phyloP scores from a whole-genome alignment of 768 basidiomycete species.

The Russula sp. region DNA sequence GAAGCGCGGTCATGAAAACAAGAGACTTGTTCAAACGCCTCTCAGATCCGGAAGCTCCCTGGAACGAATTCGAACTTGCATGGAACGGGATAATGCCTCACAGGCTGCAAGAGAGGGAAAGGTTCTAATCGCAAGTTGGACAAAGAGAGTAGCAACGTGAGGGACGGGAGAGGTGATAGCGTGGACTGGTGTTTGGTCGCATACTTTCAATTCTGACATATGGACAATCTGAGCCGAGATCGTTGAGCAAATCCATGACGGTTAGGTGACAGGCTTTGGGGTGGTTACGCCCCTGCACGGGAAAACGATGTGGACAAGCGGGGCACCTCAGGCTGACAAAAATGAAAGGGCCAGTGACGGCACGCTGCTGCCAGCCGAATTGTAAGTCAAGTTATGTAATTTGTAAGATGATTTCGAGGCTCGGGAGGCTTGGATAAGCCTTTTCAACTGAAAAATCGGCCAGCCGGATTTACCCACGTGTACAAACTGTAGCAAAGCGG shows the following conservation, averaged over 20 bases:
- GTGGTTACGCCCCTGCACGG: too few species aligned
- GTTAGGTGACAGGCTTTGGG: neutral
- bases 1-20: neutral
- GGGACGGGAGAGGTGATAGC: neutral
- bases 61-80: constrained; percentile 6
- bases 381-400: neutral
- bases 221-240: neutral
- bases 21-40: constrained; percentile 1
- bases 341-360: too few species aligned
- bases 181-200: neutral
- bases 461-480: neutral
- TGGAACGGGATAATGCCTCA: constrained; percentile 16
- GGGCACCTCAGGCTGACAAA: too few species aligned
- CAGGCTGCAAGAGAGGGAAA: neutral
- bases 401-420: neutral
- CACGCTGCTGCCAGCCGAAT: neutral
- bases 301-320: neutral
- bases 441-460: neutral
- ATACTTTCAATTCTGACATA: neutral
- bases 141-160: neutral
- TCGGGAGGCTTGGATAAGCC: too few species aligned
- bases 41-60: neutral
- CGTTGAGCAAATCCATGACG: neutral
- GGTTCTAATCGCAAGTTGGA: neutral
- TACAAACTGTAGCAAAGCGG: neutral